Conservation (phyloP, 768 basidiomycete genomes). For the Podaxis sp. region DNA sequence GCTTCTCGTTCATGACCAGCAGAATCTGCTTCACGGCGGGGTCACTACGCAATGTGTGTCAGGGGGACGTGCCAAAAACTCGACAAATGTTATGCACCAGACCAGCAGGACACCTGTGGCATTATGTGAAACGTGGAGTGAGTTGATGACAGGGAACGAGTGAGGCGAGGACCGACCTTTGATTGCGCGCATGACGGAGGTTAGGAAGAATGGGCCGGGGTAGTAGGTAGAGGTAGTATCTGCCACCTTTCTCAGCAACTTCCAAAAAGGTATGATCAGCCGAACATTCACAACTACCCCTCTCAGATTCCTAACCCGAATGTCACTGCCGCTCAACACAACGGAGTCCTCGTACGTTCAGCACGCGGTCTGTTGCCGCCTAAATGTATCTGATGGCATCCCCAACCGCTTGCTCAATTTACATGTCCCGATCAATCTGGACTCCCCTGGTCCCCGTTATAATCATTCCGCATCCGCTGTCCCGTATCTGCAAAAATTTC, state of each 20-base stretch:
- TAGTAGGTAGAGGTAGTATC: background rate
- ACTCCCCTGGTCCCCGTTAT: background rate
- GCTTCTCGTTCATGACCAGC: constrained; percentile 74
- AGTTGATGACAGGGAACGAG: background rate
- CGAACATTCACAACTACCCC: background rate
- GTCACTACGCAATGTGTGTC: constrained; percentile 44
- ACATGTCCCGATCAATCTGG: background rate
- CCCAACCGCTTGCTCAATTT: background rate
- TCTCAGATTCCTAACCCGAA: constrained; percentile 1
- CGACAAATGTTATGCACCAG: constrained; percentile 40
- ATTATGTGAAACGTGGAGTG: background rate
- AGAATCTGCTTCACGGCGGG: constrained; percentile 88
- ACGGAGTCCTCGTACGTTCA: constrained; percentile 2
- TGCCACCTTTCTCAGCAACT: background rate
- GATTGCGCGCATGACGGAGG: constrained; percentile 52
- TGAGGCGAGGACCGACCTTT: constrained; percentile 39
- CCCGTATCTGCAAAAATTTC: background rate
- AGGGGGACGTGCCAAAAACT: background rate
- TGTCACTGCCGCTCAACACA: constrained; percentile 1
- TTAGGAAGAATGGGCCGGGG: constrained; percentile 1
- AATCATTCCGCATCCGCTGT: background rate
- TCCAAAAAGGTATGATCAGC: constrained; percentile 13
- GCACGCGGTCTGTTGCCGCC: background rate
- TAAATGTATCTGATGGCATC: background rate
- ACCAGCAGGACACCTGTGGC: constrained; percentile 59